These are phyloP conservation scores for Drechslerella stenobrocha DNA, from an alignment of 2,329 filamentous ascomycete species.

Conservation along the genomic window DNA sequence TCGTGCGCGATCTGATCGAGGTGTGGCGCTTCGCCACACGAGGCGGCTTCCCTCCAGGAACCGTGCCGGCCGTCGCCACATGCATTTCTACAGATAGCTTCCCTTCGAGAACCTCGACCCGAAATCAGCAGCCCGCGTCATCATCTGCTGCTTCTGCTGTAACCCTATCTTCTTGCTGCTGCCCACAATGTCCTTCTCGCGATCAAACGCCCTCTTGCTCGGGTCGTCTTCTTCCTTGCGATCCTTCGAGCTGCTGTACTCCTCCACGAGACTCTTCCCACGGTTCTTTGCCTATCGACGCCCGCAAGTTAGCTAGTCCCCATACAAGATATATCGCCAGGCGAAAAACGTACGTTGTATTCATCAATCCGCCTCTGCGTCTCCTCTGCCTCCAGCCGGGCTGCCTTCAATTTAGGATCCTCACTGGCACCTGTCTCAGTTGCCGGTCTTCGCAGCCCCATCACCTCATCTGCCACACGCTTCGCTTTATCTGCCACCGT, in stretches of 20 bases:
- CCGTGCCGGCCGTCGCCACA: no score
- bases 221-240: slow-evolving; percentile 82
- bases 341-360: slow-evolving; percentile 61
- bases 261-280: slow-evolving; percentile 65
- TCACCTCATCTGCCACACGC: slow-evolving; percentile 76
- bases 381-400: slow-evolving; percentile 55
- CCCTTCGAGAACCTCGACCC: slow-evolving; percentile 79
- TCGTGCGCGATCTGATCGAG: slow-evolving; percentile 6
- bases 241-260: slow-evolving; percentile 60
- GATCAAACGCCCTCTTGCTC: slow-evolving; percentile 82
- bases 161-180: slow-evolving; percentile 69
- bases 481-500: slow-evolving; percentile 85
- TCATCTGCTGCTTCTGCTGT: slow-evolving; percentile 74
- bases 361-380: slow-evolving; percentile 62
- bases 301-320: slow-evolving; percentile 47
- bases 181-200: slow-evolving; percentile 88
- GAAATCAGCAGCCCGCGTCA: slow-evolving; percentile 79
- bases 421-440: slow-evolving; percentile 47
- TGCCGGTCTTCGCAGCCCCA: slow-evolving; percentile 65
- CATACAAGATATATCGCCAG: slow-evolving; percentile 12
- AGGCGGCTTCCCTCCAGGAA: background rate
- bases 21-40: background rate
- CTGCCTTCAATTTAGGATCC: slow-evolving; percentile 49
- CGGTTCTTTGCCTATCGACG: slow-evolving; percentile 57
- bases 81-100: slow-evolving; percentile 60